These are phyloP conservation scores for Rhynchospora tenuis DNA, from an alignment of 176 grass and related monocot species.

Conservation along the genomic window DNA sequence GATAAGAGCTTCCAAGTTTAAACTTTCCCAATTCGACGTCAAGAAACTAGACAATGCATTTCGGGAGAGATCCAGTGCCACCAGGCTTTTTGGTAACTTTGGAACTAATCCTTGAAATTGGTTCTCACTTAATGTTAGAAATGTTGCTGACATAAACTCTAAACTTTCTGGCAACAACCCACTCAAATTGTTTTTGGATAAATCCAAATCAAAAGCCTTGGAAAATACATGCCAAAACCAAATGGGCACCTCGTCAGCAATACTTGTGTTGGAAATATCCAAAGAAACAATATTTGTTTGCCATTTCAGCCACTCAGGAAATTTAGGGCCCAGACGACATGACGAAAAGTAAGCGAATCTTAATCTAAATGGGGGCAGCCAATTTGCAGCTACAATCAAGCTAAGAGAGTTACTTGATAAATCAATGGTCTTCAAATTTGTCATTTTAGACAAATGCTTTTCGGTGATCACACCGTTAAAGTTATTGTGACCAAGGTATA, in stretches of 20 bases:
- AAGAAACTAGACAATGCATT: slow-evolving; percentile 31
- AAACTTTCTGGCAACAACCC: neutral
- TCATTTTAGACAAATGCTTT: slow-evolving; percentile 15
- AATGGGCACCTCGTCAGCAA: slow-evolving; percentile 6
- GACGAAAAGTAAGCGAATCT: neutral
- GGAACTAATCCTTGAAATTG: slow-evolving; percentile 24
- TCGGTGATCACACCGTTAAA: slow-evolving; percentile 21
- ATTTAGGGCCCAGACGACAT: slow-evolving; percentile 11
- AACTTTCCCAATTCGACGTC: neutral
- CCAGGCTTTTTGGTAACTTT: neutral
- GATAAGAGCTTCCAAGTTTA: rapidly evolving
- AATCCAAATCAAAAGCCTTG: neutral
- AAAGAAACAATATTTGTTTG: neutral
- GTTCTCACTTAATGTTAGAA: slow-evolving; percentile 25
- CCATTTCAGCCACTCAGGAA: slow-evolving; percentile 29
- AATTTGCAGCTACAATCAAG: neutral
- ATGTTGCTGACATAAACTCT: neutral
- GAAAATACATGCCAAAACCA: slow-evolving; percentile 34
- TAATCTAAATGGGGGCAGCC: slow-evolving; percentile 22
- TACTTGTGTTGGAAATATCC: neutral
- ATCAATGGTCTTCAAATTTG: neutral
- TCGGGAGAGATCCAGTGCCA: neutral
- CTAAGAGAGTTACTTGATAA: slow-evolving; percentile 1
- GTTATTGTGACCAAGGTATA: slow-evolving; percentile 7
- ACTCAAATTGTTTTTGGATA: slow-evolving; percentile 20